Evolutionary conservation across 805 yeast species (phyloP), one percentile per base, ranked within the genome.

Genomic region (Starmerella vitae): DNA sequence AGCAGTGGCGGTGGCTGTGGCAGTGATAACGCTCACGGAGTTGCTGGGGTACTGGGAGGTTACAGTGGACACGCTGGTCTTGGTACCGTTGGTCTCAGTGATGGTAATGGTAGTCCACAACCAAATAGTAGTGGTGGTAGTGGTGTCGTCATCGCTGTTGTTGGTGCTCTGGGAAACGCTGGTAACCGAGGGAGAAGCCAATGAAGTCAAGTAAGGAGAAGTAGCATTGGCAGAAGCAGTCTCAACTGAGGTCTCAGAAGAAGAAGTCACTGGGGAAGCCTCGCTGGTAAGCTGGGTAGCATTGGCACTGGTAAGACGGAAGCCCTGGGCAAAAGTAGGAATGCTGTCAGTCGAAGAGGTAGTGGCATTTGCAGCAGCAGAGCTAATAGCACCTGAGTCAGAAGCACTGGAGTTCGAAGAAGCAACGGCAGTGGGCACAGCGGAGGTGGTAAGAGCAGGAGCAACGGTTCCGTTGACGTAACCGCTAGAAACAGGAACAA

Each of bases 111-210:
- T 44, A 19, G 45, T 42, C 26, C 40, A 38, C 42, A 38, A 28
- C 46, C 46, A 42, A 20, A 39, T 32, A 12, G 44, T 37, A 14
- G 50, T 34, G 7, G 52, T 43, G n/a, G 49, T 40, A 17, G 49
- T 36, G 9, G 29, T 25, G 18, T 35, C 49, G 4, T 30, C 43
- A 17, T 41, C 24, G 18, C 33, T 39, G 3, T 17, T 17, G 20
- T 31, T 21, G 25, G 25, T 13, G 14, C 21, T 35, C 12, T 34
- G 12, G n/a, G 36, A 13, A 4, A 27, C 18, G 15, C 36, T 12
- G 20, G 38, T 30, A 20, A 19, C 20, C 12, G 41, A 17, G n/a
- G 33, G 36, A 12, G 31, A 13, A n/a, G 31, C 13, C n/a, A 20
- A 18, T 21, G 34, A n/a, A 4, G 36, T 10, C 20, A 20, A 14